Conservation (phyloP, 2,329 filamentous ascomycete genomes). For the Ceratocystis ficicola region DNA sequence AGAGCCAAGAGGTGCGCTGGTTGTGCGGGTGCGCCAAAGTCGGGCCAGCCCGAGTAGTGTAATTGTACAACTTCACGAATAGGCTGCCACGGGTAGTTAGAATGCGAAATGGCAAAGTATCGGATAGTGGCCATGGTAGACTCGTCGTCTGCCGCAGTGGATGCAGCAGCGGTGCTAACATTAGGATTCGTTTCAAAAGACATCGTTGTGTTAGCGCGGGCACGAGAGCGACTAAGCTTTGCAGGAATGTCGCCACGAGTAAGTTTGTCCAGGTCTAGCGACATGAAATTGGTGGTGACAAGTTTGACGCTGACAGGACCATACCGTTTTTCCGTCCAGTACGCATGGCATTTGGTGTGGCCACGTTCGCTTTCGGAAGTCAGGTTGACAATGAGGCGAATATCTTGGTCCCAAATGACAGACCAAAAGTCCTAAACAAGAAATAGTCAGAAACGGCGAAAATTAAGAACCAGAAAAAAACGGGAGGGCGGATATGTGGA, state of each 20-base stretch:
- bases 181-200: conserved; percentile 21
- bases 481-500: no score
- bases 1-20: conserved; percentile 75
- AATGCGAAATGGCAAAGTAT: conserved; percentile 73
- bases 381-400: conserved; percentile 89
- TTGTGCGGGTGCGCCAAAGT: conserved; percentile 86
- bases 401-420: conserved; percentile 91
- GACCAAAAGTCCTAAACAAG: conserved; percentile 80
- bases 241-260: neutral
- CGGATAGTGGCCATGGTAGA: conserved; percentile 66
- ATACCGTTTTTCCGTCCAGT: conserved; percentile 73
- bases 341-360: conserved; percentile 87
- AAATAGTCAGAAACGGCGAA: neutral
- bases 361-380: conserved; percentile 90
- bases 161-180: neutral
- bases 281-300: conserved; percentile 71
- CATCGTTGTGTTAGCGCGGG: conserved; percentile 29
- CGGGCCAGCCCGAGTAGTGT: conserved; percentile 93
- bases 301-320: conserved; percentile 62
- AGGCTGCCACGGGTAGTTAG: conserved; percentile 64
- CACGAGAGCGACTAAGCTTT: conserved; percentile 29
- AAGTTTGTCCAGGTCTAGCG: conserved; percentile 50
- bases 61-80: conserved; percentile 89
- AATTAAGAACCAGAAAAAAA: neutral
- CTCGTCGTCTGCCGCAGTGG: conserved; percentile 37